phyloP scores from a whole-genome alignment of 23 red algal genomes.

The Gracilariopsis chorda region DNA sequence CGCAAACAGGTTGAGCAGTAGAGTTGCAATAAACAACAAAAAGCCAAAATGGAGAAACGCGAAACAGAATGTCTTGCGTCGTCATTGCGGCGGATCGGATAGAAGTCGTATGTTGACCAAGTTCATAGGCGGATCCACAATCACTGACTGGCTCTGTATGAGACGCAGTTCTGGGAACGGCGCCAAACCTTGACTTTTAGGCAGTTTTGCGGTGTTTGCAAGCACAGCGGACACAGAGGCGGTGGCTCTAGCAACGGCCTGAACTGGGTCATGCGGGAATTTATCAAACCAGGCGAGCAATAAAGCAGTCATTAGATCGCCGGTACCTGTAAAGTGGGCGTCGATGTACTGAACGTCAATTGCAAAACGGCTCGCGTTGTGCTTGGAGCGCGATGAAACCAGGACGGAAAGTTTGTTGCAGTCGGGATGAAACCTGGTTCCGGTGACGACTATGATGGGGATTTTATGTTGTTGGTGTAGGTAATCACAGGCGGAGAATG shows the following conservation, averaged over 20 bases:
- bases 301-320: slow-evolving; percentile 88
- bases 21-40: not conserved
- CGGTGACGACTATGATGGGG: slow-evolving; percentile 65
- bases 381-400: not conserved
- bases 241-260: slow-evolving; percentile 46
- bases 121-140: slow-evolving; percentile 57
- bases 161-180: slow-evolving; percentile 59
- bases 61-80: not conserved
- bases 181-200: not conserved
- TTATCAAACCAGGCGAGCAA: slow-evolving; percentile 72
- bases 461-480: slow-evolving; percentile 56
- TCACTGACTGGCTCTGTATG: slow-evolving; percentile 50
- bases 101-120: slow-evolving; percentile 33
- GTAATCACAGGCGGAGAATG: slow-evolving; percentile 46
- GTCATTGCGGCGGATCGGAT: not conserved
- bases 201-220: slow-evolving; percentile 41
- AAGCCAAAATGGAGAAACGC: not conserved
- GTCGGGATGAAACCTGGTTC: not conserved
- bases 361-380: slow-evolving; percentile 16
- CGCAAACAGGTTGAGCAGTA: not conserved
- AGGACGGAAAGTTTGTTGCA: slow-evolving; percentile 45
- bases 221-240: slow-evolving; percentile 72
- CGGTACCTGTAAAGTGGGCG: slow-evolving; percentile 80
- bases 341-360: slow-evolving; percentile 50
- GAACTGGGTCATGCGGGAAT: slow-evolving; percentile 32